phyloP scores from a whole-genome alignment of 176 grass and related monocot genomes.

The Hordeum marinum region DNA sequence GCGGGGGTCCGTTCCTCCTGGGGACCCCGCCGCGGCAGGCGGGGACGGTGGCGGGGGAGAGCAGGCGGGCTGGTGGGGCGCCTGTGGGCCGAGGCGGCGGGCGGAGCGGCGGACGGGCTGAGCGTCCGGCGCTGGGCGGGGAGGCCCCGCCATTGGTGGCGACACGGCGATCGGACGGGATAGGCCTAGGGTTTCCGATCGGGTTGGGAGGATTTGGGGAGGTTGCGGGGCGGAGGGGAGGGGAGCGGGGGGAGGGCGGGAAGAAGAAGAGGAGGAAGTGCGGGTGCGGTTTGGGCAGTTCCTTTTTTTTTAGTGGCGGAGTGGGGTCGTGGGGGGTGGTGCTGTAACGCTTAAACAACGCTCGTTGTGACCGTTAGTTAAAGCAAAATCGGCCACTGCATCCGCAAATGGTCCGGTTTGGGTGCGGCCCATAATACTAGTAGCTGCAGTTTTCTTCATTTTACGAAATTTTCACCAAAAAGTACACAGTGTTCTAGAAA shows the following conservation, averaged over 20 bases:
- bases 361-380: neutral
- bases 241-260: conserved; percentile 8
- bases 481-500: too few species aligned
- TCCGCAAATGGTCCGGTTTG: neutral
- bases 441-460: too few species aligned
- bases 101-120: neutral
- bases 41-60: neutral
- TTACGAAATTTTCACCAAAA: too few species aligned
- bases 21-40: neutral
- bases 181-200: neutral
- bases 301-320: neutral
- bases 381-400: neutral
- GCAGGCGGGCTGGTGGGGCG: neutral
- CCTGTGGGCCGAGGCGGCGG: neutral
- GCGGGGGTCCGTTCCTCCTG: neutral
- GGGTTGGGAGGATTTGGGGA: neutral
- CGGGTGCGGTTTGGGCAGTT: neutral
- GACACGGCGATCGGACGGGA: neutral
- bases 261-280: conserved; percentile 4
- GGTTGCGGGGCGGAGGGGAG: neutral
- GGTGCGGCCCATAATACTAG: neutral
- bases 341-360: neutral
- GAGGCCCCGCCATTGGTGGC: neutral
- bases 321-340: neutral
- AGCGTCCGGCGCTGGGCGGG: neutral